phyloP scores from a whole-genome alignment of 768 basidiomycete genomes.

The Hericium coralloides region DNA sequence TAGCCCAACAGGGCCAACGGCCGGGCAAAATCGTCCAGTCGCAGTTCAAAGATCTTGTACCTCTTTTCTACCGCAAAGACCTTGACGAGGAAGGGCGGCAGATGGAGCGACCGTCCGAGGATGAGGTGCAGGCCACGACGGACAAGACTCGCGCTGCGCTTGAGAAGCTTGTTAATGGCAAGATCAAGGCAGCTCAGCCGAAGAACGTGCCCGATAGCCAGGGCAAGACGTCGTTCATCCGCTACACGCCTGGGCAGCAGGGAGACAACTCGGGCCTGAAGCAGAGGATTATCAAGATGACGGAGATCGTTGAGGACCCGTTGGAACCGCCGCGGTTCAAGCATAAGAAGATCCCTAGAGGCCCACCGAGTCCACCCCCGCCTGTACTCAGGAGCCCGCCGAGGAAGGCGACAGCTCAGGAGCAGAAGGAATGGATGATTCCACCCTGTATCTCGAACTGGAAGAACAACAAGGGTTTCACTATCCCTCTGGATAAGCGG shows the following conservation, averaged over 20 bases:
- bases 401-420: slow-evolving; percentile 89
- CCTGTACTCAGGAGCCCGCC: slow-evolving; percentile 94
- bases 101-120: slow-evolving; percentile 93
- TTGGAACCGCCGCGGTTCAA: slow-evolving; percentile 96
- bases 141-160: slow-evolving; percentile 87
- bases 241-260: slow-evolving; percentile 95
- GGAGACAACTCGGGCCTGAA: slow-evolving; percentile 56
- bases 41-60: slow-evolving; percentile 96
- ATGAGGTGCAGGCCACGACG: slow-evolving; percentile 83
- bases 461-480: slow-evolving; percentile 99
- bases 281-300: slow-evolving; percentile 99
- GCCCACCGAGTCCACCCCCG: slow-evolving; percentile 92
- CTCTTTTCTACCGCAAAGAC: slow-evolving; percentile 83
- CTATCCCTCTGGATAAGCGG: slow-evolving; percentile 96
- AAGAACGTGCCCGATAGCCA: slow-evolving; percentile 86
- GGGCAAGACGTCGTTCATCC: slow-evolving; percentile 82
- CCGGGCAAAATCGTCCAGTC: slow-evolving; percentile 83
- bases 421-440: slow-evolving; percentile 99
- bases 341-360: slow-evolving; percentile 97
- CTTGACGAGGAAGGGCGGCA: slow-evolving; percentile 58
- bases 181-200: slow-evolving; percentile 98
- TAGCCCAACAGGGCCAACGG: slow-evolving; percentile 91
- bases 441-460: slow-evolving; percentile 99
- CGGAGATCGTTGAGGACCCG: slow-evolving; percentile 95
- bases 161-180: slow-evolving; percentile 88